These are phyloP conservation scores for Barnettozyma hawaiiensis DNA, from an alignment of 1,139 yeast genomes.

Conservation along the genomic window DNA sequence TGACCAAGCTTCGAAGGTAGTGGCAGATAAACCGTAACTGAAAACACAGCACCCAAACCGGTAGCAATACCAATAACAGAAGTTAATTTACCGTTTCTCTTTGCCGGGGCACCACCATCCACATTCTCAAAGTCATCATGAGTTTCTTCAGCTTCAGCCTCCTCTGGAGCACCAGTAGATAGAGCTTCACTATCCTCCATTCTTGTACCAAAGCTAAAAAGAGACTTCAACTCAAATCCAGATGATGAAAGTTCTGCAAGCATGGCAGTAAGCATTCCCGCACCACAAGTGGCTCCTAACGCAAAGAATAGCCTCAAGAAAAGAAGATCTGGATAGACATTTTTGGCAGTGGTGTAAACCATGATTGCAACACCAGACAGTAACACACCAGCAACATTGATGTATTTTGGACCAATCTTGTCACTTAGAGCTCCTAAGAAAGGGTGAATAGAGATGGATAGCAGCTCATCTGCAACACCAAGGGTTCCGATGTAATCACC, in stretches of 20 bases:
- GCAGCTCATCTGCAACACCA: conserved; percentile 59
- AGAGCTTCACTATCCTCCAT: conserved; percentile 9
- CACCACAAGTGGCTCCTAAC: conserved; percentile 48
- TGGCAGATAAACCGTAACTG: conserved; percentile 46
- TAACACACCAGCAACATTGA: conserved; percentile 44
- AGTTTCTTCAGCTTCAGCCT: not conserved
- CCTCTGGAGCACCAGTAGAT: not conserved
- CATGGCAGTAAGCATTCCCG: conserved; percentile 43
- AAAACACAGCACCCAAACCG: conserved; percentile 64
- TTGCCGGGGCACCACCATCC: conserved; percentile 69
- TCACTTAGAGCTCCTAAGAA: conserved; percentile 61
- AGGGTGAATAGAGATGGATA: conserved; percentile 52
- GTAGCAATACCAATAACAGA: conserved; percentile 58
- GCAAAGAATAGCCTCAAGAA: conserved; percentile 53
- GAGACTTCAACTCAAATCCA: conserved; percentile 26
- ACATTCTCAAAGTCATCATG: conserved; percentile 11
- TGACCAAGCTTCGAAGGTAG: conserved; percentile 34
- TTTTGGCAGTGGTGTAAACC: conserved; percentile 42
- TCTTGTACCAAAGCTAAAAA: conserved; percentile 13
- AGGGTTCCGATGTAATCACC: conserved; percentile 56
- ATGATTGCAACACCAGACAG: conserved; percentile 43
- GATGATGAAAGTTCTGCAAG: conserved; percentile 50
- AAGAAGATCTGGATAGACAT: conserved; percentile 46
- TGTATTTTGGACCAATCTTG: conserved; percentile 52
- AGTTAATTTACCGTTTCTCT: conserved; percentile 48